phyloP scores from a whole-genome alignment of 148 eudicot species.

The Agrostemma githago region DNA sequence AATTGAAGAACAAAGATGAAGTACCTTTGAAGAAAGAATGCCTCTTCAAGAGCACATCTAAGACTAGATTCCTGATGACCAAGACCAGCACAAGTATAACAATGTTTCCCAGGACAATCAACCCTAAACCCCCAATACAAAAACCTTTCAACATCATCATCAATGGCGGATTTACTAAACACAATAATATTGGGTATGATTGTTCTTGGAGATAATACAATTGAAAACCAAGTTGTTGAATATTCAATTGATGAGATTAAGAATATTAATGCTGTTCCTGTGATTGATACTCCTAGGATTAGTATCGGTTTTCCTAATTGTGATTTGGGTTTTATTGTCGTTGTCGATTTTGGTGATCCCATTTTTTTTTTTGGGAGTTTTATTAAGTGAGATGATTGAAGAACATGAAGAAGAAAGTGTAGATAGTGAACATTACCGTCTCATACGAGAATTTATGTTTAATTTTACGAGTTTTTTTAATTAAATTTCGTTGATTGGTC shows the following conservation, averaged over 20 bases:
- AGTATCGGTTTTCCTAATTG: constrained; percentile 52
- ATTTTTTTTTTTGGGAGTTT: constrained; percentile 22
- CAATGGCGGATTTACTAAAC: not conserved
- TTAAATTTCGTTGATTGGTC: no score
- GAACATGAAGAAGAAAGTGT: not conserved
- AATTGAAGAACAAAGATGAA: no score
- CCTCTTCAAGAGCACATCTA: constrained; percentile 94
- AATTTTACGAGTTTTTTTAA: no score
- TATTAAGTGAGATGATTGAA: not conserved
- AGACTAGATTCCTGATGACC: constrained; percentile 99
- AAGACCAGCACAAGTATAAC: constrained; percentile 75
- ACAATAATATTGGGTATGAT: constrained; percentile 13
- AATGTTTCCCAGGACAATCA: constrained; percentile 95
- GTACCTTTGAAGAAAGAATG: constrained; percentile 74
- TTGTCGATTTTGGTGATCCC: constrained; percentile 43
- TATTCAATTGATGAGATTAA: constrained; percentile 39
- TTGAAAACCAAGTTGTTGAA: constrained; percentile 35
- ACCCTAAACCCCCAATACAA: constrained; percentile 78
- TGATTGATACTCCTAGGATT: constrained; percentile 35
- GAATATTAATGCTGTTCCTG: constrained; percentile 47
- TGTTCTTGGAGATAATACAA: constrained; percentile 23
- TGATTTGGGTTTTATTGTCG: constrained; percentile 38
- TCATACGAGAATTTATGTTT: no score
- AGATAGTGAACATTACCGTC: no score
- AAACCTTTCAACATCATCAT: constrained; percentile 34